phyloP scores from a whole-genome alignment of 2,329 filamentous ascomycete genomes.

The Colletotrichum endophyticum region DNA sequence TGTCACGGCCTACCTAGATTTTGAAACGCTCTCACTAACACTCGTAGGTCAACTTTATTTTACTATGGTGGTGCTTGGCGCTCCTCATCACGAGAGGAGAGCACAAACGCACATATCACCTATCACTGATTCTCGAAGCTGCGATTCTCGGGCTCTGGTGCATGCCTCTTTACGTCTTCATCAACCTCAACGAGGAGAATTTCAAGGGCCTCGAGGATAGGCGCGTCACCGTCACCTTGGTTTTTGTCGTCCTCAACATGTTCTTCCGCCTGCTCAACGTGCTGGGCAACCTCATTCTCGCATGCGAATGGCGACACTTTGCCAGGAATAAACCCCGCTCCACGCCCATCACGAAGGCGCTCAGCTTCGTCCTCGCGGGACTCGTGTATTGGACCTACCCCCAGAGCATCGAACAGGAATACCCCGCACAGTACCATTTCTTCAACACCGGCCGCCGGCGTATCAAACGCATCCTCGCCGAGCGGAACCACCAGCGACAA shows the following conservation, averaged over 20 bases:
- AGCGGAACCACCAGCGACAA: constrained; percentile 11
- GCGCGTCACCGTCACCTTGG: constrained; percentile 31
- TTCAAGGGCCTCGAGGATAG: neutral
- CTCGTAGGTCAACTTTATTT: constrained; percentile 38
- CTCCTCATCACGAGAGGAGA: constrained; percentile 38
- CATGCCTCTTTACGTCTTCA: constrained; percentile 23
- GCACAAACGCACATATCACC: constrained; percentile 42
- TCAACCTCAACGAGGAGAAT: constrained; percentile 18
- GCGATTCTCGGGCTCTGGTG: constrained; percentile 36
- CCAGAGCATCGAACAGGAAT: constrained; percentile 41
- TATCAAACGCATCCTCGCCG: constrained; percentile 14
- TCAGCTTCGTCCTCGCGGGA: constrained; percentile 31
- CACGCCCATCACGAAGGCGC: neutral
- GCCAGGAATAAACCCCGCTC: constrained; percentile 34
- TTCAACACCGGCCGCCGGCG: constrained; percentile 17
- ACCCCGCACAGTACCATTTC: constrained; percentile 27
- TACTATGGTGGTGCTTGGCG: constrained; percentile 37
- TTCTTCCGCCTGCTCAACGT: constrained; percentile 42
- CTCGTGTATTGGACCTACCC: constrained; percentile 49
- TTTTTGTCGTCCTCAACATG: constrained; percentile 42
- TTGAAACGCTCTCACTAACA: neutral
- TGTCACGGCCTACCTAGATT: neutral
- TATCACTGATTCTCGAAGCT: constrained; percentile 40
- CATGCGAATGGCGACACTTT: constrained; percentile 42
- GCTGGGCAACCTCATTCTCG: constrained; percentile 41